Evolutionary conservation across 176 grass and related monocot species (phyloP), one percentile per base, ranked within the genome.

Genomic region (Typha latifolia): DNA sequence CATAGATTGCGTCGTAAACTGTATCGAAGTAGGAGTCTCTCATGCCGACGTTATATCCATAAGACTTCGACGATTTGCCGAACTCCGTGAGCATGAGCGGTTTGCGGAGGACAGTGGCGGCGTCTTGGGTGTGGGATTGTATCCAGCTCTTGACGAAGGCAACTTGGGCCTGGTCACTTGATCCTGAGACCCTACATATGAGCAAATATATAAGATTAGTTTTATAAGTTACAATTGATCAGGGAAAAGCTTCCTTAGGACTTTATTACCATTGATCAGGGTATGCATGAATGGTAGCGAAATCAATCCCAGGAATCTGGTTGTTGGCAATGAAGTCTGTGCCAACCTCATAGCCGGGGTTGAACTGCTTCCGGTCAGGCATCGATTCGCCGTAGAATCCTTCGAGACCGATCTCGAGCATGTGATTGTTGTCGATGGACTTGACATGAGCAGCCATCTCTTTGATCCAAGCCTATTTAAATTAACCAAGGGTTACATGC

Each of bases 271-370:
- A 95, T 59, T 85, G 78, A 67, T 95, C 81, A 20, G 91, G 81
- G 72, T 95, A 95, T n/a, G 81, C 68, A 27, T 90, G 91, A 62
- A 95, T 85, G 0, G 86, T 82, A 57, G 91, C 87, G 49, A 96
- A 96, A 69, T 96, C 84, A 57, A 96, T 37, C 12, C 63, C 16
- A 4, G 82, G 37, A 63, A 96, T 50, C 4, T 69, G 74, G 49
- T 96, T 91, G 71, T 91, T 88, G 50, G 77, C 23, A 51, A 96
- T 82, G 84, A 91, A 96, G 49, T 96, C 82, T 32, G 92, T 88
- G 80, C 92, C 92, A n/a, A 91, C 74, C 22, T 79, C 20, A 67
- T 78, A 88, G 0, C 77, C 73, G 0, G 87, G 87, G 68, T 91
- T 96, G 66, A 84, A 72, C 61, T 68, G 68, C 69, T 65, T 82